Base-by-base conservation (phyloP, 306 rosid genomes). In the Canavalia ensiformis region DNA sequence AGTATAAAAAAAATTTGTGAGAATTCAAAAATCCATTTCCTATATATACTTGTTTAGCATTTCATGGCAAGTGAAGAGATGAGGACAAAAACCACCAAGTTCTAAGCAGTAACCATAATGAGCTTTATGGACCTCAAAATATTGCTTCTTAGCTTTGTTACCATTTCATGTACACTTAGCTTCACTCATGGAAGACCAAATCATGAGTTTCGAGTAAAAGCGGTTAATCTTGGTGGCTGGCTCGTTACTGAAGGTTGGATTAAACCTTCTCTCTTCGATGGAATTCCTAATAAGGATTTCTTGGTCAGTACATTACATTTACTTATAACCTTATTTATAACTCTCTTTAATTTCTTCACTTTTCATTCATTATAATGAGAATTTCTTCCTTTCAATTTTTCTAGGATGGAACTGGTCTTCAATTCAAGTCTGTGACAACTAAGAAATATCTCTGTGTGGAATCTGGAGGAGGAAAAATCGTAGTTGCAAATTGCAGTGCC, bases 241-340 rank as follows among this genome's bases (percentile, higher is more conserved):
- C 82, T 94, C 1, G 94, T 91, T 4, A 88, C 93, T 4, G 98
- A 94, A 84, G 98, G 97, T 74, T 94, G 97, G 98, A 94, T 94
- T 2, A 88, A 91, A 81, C 98, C 97, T 75, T 88, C 93, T 68
- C 95, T 94, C 37, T 91, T 94, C 12, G 95, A 91, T 64, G 94
- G 86, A 62, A 91, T 94, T 64, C 91, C 91, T 63, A 91, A 91
- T 82, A 94, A 90, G 55, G 97, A 94, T 68, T 84, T 91, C 65
- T 84, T 91, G 97, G 63, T 65, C 1, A 68, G 82, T 75, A 34
- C 58, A 47, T 62, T 18, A 35, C 4, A 9, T n/a, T 18, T 13
- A 7, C 4, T 28, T 11, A 35, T 18, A 46, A 29, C 42, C 9
- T 13, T 33, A 0, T 65, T 50, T 13, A 11, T 29, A 49, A 12